Conservation (phyloP, 2,329 filamentous ascomycete genomes). For the Zasmidium angulare region DNA sequence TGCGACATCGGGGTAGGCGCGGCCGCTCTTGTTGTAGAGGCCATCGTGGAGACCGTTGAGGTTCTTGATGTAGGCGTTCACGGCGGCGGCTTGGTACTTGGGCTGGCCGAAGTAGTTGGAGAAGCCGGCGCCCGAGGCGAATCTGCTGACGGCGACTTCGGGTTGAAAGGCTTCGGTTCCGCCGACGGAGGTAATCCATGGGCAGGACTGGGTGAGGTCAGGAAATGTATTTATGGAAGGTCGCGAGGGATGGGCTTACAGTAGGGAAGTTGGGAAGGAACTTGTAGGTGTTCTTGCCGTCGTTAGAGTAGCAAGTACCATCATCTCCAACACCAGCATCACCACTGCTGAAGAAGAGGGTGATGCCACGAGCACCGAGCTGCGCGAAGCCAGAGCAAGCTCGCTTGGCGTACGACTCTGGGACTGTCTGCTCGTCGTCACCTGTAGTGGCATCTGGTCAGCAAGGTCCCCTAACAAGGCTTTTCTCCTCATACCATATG, state of each 20-base stretch:
- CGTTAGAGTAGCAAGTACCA: slow-evolving; percentile 48
- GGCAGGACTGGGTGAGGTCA: slow-evolving; percentile 44
- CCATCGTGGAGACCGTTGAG: slow-evolving; percentile 43
- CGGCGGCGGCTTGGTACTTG: slow-evolving; percentile 44
- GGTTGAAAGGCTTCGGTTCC: slow-evolving; percentile 45
- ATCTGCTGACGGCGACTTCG: slow-evolving; percentile 55
- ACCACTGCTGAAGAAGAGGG: slow-evolving; percentile 63
- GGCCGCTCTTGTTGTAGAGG: slow-evolving; percentile 46
- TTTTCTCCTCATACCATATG: too few species aligned
- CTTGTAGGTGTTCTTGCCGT: slow-evolving; percentile 43
- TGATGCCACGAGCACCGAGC: slow-evolving; percentile 66
- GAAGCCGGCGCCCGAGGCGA: slow-evolving; percentile 50
- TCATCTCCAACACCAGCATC: slow-evolving; percentile 58
- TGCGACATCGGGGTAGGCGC: slow-evolving; percentile 49
- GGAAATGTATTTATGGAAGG: too few species aligned
- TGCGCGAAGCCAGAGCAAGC: slow-evolving; percentile 64
- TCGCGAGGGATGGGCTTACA: too few species aligned
- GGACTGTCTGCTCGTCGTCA: slow-evolving; percentile 65
- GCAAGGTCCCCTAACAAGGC: too few species aligned
- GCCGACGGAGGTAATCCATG: slow-evolving; percentile 51
- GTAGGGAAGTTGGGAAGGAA: slow-evolving; percentile 49
- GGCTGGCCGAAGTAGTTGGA: slow-evolving; percentile 47
- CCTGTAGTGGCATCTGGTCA: too few species aligned
- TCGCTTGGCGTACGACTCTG: slow-evolving; percentile 58
- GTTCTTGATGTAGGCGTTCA: slow-evolving; percentile 42